These are phyloP conservation scores for Phytophthora citricola DNA, from an alignment of 352 stramenopile genomes.

Conservation along the genomic window DNA sequence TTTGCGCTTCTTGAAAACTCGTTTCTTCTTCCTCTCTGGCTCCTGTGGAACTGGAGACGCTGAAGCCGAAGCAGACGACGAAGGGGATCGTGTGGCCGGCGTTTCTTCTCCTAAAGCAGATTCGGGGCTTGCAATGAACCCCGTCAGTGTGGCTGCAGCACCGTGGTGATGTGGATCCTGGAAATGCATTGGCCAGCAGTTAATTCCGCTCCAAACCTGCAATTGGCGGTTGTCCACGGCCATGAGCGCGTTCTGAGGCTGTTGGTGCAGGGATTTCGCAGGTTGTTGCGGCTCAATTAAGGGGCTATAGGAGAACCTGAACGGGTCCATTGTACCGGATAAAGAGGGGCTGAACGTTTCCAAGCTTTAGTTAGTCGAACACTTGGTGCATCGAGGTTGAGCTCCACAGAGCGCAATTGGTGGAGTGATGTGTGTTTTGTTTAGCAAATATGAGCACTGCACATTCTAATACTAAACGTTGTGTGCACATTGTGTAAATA, in stretches of 20 bases:
- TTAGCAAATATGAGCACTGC: neutral
- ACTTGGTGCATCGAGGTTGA: neutral
- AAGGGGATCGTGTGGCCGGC: conserved; percentile 8
- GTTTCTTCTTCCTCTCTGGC: conserved; percentile 37
- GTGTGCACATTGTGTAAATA: neutral
- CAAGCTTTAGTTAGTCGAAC: conserved; percentile 4
- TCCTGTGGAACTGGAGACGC: conserved; percentile 1
- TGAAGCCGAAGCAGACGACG: conserved; percentile 15
- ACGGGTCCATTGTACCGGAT: conserved; percentile 17
- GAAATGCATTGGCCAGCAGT: conserved; percentile 7
- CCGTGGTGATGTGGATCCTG: conserved; percentile 9
- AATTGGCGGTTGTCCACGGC: conserved; percentile 31
- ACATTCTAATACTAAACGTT: neutral
- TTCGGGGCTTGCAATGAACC: neutral
- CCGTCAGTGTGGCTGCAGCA: conserved; percentile 18
- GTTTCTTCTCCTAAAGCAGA: conserved; percentile 1
- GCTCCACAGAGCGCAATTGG: neutral
- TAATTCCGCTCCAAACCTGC: conserved; percentile 23
- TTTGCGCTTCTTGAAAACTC: conserved; percentile 47
- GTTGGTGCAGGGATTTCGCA: neutral
- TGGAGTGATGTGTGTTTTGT: neutral
- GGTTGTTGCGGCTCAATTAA: too few species aligned
- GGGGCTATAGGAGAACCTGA: conserved; percentile 1
- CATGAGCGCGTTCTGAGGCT: conserved; percentile 27
- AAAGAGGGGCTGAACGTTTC: too few species aligned